Evolutionary conservation across 345 rosid genomes (phyloP), one percentile per base, ranked within the genome.

Genomic region (Pugionium dolabratum): DNA sequence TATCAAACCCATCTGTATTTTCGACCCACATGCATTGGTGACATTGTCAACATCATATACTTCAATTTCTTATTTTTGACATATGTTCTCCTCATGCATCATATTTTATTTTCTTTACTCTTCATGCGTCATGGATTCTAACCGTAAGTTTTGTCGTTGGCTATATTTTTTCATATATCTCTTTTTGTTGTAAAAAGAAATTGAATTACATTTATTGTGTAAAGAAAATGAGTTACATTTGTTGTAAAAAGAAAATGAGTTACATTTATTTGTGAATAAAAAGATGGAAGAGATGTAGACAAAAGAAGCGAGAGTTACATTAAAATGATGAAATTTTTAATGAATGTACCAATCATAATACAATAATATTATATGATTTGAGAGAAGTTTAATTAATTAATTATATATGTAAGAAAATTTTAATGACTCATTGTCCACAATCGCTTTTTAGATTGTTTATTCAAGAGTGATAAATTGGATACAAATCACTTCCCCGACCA

Each of bases 61-160:
- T 43, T 42, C 42, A 31, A 51, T 44, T 6, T 45, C 42, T 56
- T 64, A 35, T 18, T 54, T 37, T 42, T 54, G 69, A 57, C 34
- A 71, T 63, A 51, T 71, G 64, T 57, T 72, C 39, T 56, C 31
- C 31, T 64, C 49, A 63, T 56, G 40, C 65, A 71, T 71, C 76
- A 57, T 57, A 4, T 54, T 45, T 25, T 30, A 3, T 6, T 52
- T 39, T 34, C 4, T 63, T 26, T 41, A 31, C 35, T 56, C 63
- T 35, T 45, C 70, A 64, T 57, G 75, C 59, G 11, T 56, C 57
- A 9, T 34, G 39, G 7, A 32, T 42, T 64, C 30, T 64, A 65
- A 72, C 71, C 66, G 66, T 65, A 65, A 34, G 8, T 3, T 42
- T 72, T 72, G 76, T 72, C 71, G 40, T 51, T 57, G 51, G 34